Base-by-base conservation (phyloP, 139 green algal species). In the Volvox africanus region DNA sequence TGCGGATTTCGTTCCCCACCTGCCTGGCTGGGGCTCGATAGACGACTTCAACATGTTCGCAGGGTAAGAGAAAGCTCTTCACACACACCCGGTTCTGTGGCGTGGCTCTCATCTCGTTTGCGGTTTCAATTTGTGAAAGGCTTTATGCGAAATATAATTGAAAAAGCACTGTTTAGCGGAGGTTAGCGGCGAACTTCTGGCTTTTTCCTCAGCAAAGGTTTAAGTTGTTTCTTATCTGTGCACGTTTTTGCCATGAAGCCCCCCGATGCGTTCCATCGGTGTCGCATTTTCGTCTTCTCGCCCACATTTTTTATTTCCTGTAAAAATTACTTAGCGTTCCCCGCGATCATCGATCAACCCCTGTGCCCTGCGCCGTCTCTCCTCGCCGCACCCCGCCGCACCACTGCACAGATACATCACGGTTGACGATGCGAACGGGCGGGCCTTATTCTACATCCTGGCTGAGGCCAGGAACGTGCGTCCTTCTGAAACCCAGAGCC, bases 371-470 rank as follows among this genome's bases (percentile, higher is more conserved):
- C 71, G 14, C 24, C 76, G n/a, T 21, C 76, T 22, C 2, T 9
- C 71, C 33, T 19, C 76, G 20, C 76, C 32, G 20, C 76, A 3
- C 18, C 76, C 76, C 32, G 26, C 75, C 75, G 6, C 76, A 12
- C 76, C 2, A 35, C n/a, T 1, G 18, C 75, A 37, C 93, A 97
- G 96, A 3, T 98, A 98, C 85, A 87, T 99, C 18, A 99, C 95
- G 0, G 96, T 99, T 30, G 92, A 98, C 35, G 92, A 97, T 16
- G 82, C 85, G 0, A 94, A 95, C 0, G 97, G 96, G 0, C 93
- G 97, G 18, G 91, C 94, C 5, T 90, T 98, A 32, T 98, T 97
- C 90, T 98, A 98, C 69, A 76, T 93, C 0, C 94, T 98, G 87
- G 94, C 89, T 13, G 94, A 97, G 92, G 90, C 92, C 11, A 62